These are phyloP conservation scores for Wallacemonas sp. DNA, from an alignment of 208 protist species.

Conservation along the genomic window DNA sequence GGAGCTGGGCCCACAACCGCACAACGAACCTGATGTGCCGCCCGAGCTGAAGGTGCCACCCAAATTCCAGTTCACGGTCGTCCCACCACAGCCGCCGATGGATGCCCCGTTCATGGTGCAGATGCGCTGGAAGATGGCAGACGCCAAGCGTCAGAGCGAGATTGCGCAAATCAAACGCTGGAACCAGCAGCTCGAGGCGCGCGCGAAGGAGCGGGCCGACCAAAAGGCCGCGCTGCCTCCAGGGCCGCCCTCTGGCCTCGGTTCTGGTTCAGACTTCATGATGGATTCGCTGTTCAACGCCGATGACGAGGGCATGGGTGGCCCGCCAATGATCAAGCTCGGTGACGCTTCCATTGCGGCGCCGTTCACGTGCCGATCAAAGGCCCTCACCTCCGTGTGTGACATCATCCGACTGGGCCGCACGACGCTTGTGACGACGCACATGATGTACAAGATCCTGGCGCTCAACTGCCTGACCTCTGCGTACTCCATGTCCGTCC, in stretches of 20 bases:
- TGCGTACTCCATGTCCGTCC: conserved; percentile 96
- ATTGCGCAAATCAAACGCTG: conserved; percentile 73
- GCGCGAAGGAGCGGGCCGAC: conserved; percentile 48
- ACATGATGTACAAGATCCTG: conserved; percentile 99
- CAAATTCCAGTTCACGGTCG: conserved; percentile 79
- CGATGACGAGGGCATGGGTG: conserved; percentile 69
- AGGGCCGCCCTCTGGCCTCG: conserved; percentile 5
- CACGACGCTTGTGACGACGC: conserved; percentile 97
- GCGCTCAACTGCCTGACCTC: conserved; percentile 98
- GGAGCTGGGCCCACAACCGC: conserved; percentile 61
- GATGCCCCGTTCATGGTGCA: conserved; percentile 76
- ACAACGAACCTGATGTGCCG: conserved; percentile 87
- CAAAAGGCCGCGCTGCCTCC: conserved; percentile 51
- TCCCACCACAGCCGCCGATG: conserved; percentile 56
- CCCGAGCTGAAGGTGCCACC: conserved; percentile 74
- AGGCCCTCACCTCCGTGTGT: conserved; percentile 82
- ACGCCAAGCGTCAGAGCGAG: conserved; percentile 83
- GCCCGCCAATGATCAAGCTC: conserved; percentile 89
- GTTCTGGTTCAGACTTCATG: conserved; percentile 68
- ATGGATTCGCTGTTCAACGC: conserved; percentile 91
- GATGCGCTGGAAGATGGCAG: conserved; percentile 72
- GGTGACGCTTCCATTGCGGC: conserved; percentile 93
- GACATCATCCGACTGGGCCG: conserved; percentile 97
- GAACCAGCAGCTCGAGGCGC: conserved; percentile 77
- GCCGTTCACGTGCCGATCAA: conserved; percentile 93